phyloP scores from a whole-genome alignment of 2,329 filamentous ascomycete species.

The Paecilomyces dactylethromorphus region DNA sequence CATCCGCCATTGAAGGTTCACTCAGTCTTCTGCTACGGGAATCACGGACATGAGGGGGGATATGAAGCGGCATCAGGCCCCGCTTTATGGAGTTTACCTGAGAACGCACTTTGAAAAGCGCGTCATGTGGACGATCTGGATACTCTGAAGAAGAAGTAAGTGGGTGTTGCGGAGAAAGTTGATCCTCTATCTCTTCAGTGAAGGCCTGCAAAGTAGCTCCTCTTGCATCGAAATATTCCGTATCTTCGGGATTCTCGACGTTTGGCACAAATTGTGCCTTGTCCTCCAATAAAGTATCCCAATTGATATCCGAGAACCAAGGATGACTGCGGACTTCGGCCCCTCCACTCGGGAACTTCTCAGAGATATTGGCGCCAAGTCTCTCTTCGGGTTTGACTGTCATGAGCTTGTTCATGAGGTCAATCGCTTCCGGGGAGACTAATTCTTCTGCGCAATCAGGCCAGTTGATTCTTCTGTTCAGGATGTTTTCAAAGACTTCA shows the following conservation, averaged over 20 bases:
- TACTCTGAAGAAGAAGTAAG: conserved; percentile 69
- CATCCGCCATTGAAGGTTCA: conserved; percentile 80
- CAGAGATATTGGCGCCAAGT: conserved; percentile 77
- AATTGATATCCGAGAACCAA: conserved; percentile 84
- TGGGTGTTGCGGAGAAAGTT: conserved; percentile 64
- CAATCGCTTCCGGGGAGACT: conserved; percentile 81
- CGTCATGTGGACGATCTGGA: conserved; percentile 86
- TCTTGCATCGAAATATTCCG: conserved; percentile 91
- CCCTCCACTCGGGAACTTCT: conserved; percentile 75
- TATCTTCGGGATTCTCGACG: conserved; percentile 90
- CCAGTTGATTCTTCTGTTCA: conserved; percentile 86
- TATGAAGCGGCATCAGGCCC: conserved; percentile 88
- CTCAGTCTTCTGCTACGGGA: conserved; percentile 80
- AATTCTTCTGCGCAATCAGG: conserved; percentile 74
- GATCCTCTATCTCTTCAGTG: conserved; percentile 88
- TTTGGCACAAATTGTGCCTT: conserved; percentile 93
- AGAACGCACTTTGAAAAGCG: conserved; percentile 77
- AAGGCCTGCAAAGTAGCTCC: conserved; percentile 91
- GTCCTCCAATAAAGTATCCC: conserved; percentile 87
- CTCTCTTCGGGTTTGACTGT: conserved; percentile 76
- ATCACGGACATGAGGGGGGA: conserved; percentile 92
- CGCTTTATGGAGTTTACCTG: conserved; percentile 86
- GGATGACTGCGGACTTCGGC: conserved; percentile 83
- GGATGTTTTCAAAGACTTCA: conserved; percentile 92
- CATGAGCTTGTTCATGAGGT: conserved; percentile 87